These are phyloP conservation scores for Cladophialophora immunda DNA, from an alignment of 2,329 filamentous ascomycete species.

Conservation along the genomic window DNA sequence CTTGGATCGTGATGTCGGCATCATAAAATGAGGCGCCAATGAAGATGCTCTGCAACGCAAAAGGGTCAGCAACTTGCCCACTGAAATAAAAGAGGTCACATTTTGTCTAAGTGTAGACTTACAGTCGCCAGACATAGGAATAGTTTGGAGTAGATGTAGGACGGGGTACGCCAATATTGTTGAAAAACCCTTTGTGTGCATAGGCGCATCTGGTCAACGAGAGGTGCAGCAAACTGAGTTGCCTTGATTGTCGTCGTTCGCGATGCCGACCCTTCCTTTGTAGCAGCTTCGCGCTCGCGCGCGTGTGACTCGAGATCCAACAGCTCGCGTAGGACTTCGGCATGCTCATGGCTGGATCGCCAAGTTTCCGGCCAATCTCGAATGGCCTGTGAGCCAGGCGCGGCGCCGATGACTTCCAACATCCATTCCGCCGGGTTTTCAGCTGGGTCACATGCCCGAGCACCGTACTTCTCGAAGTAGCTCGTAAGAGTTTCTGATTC, in stretches of 20 bases:
- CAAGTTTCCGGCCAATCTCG: conserved; percentile 71
- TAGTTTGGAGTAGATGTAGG: conserved; percentile 86
- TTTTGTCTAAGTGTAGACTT: too few relatives aligned
- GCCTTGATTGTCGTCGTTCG: too few relatives aligned
- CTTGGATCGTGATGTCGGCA: conserved; percentile 76
- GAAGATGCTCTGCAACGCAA: conserved; percentile 61
- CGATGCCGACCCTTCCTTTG: too few relatives aligned
- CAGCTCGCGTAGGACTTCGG: conserved; percentile 64
- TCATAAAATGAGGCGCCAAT: conserved; percentile 84
- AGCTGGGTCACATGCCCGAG: conserved; percentile 67
- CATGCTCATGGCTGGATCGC: conserved; percentile 66
- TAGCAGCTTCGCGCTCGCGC: too few relatives aligned
- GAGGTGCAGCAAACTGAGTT: conserved; percentile 73
- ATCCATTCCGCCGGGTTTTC: conserved; percentile 74
- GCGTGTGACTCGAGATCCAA: too few relatives aligned
- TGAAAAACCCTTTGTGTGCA: conserved; percentile 80
- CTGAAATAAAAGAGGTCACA: too few relatives aligned
- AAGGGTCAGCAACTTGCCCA: too few relatives aligned
- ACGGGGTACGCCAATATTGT: conserved; percentile 85
- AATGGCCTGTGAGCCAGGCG: conserved; percentile 67
- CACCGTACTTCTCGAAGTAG: conserved; percentile 76
- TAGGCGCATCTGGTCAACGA: conserved; percentile 70
- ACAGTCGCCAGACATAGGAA: too few relatives aligned
- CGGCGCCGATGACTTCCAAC: conserved; percentile 56
- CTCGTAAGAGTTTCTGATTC: conserved; percentile 63